A percentile compares a stretch with the other conserved stretches of the same genome.
Conservation (phyloP, 495 filamentous ascomycete species). For the Articulospora tetracladia region DNA sequence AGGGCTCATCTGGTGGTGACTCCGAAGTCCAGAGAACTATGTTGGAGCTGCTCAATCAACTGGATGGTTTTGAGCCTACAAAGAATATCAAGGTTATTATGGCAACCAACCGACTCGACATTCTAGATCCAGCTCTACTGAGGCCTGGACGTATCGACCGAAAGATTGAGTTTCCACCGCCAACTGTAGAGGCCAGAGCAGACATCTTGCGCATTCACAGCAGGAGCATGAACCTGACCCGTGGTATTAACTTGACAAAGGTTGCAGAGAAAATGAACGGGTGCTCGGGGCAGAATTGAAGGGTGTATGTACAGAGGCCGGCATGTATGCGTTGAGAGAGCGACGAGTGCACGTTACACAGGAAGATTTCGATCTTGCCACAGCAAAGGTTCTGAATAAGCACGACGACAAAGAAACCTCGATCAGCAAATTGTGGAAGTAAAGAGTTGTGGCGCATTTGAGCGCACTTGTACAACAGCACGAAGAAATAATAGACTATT, state of each 20-base stretch:
- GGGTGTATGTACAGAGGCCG: conserved; percentile 94
- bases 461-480: conserved; percentile 17
- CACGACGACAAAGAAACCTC: conserved; percentile 97
- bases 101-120: conserved; percentile 97
- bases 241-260: conserved; percentile 96
- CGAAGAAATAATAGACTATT: neutral
- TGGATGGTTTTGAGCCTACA: conserved; percentile 98
- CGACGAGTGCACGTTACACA: conserved; percentile 96
- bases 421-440: conserved; percentile 92
- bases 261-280: conserved; percentile 99
- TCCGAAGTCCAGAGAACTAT: conserved; percentile 99
- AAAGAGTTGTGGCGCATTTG: conserved; percentile 23
- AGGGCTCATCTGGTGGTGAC: conserved; percentile 90
- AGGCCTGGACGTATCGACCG: conserved; percentile 95
- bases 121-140: conserved; percentile 90
- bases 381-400: conserved; percentile 99
- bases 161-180: conserved; percentile 99
- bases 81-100: conserved; percentile 99
- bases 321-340: conserved; percentile 96
- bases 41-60: conserved; percentile 95
- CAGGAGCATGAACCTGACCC: conserved; percentile 95
- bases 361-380: conserved; percentile 98
- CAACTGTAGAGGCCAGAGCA: conserved; percentile 93
- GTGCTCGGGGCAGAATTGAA: conserved; percentile 94
- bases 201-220: conserved; percentile 98